Evolutionary conservation across 768 basidiomycete species (phyloP).

Genomic region (Chalciporus chontae): DNA sequence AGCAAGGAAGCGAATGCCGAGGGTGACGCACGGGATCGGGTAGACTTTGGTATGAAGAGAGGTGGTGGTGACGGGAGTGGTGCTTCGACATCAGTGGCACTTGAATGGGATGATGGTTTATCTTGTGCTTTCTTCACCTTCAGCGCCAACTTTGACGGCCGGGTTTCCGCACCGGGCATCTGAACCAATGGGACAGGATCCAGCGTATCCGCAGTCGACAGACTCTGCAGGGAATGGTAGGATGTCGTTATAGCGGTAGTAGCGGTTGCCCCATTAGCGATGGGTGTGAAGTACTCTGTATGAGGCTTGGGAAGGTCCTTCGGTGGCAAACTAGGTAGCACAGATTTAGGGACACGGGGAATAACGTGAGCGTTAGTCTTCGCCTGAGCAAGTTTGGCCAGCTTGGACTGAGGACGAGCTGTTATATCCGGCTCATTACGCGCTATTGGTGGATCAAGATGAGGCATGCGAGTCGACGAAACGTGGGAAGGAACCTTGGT

Average conservation of each 20-base stretch:
- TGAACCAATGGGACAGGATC: conserved; percentile 21
- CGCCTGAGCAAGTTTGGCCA: conserved; percentile 69
- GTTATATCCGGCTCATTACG: conserved; percentile 16
- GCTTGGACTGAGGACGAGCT: conserved; percentile 58
- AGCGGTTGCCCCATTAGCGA: conserved; percentile 78
- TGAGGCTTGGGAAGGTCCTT: conserved; percentile 42
- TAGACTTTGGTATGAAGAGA: conserved; percentile 54
- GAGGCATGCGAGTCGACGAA: conserved; percentile 22
- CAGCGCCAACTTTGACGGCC: conserved; percentile 71
- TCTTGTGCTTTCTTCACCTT: conserved; percentile 63
- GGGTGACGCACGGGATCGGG: conserved; percentile 66
- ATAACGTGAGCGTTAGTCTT: conserved; percentile 33
- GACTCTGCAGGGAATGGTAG: conserved; percentile 66
- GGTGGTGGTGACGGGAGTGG: conserved; percentile 40
- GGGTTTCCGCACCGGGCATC: conserved; percentile 35
- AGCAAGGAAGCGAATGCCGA: conserved; percentile 76
- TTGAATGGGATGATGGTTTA: conserved; percentile 34
- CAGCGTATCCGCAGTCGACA: conserved; percentile 38
- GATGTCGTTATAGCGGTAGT: conserved; percentile 84
- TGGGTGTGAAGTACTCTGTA: conserved; percentile 74
- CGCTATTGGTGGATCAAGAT: conserved; percentile 8
- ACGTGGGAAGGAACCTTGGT: conserved; percentile 15
- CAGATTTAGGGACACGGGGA: conserved; percentile 24
- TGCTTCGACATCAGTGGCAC: conserved; percentile 39
- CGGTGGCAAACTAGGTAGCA: conserved; percentile 21